Evolutionary conservation across 2,329 filamentous ascomycete species (phyloP), one percentile per base, ranked within the genome.

Genomic region (Colletotrichum tanaceti): DNA sequence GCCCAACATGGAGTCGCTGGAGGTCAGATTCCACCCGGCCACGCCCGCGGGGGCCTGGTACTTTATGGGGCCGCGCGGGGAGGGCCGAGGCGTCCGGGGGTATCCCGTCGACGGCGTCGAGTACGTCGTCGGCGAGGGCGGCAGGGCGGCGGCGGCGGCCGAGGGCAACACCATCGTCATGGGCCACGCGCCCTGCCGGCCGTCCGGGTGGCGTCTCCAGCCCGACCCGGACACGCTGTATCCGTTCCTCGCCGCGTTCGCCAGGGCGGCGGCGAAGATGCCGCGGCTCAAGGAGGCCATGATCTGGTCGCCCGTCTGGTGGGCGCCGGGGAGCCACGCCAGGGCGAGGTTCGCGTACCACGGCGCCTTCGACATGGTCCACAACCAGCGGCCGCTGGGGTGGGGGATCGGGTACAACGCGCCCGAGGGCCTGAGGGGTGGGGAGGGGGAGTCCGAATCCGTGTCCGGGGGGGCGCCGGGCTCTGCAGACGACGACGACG

Each of bases 241-340:
- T 16, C 46, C 54, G 6, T 7, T 60, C 4, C 46, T 35, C 41
- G 1, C 28, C 4, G 62, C 44, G 9, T 65, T 32, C 20, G 62
- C 54, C 38, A 59, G 44, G 10, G 28, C 54, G 18, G 54, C 46
- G 9, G 28, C 43, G 3, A 47, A 39, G 18, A 65, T 65, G 62
- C 54, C 54, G 22, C 44, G 62, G 13, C n/a, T 65, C 22, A 59
- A 24, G 32, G 46, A 58, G n/a, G 62, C 46, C 9, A 50, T 65
- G 14, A 52, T 65, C 24, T 65, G 62, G 54, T 59, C 54, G 5
- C 54, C 62, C 6, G 59, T 59, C 13, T 47, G 58, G 46, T 60
- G 58, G 58, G 52, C 46, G 1, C 46, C 46, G 10, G 58, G 58
- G 32, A 20, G 7, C 20, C 58, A 60, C n/a, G 28, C 44, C 22